These are phyloP conservation scores for Ceratobasidium sp. DNA, from an alignment of 1,284 basidiomycete species.

Conservation along the genomic window DNA sequence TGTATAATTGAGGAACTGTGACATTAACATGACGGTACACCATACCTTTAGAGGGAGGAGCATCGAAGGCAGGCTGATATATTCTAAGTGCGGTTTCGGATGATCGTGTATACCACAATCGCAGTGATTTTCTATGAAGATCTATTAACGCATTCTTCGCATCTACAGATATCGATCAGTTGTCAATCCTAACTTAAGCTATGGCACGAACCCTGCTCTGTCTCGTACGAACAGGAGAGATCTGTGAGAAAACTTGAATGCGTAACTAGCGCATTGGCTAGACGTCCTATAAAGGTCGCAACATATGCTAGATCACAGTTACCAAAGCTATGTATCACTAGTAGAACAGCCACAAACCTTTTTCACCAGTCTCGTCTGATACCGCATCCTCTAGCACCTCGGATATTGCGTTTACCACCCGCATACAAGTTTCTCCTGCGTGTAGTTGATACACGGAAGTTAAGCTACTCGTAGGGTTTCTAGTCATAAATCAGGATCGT, in stretches of 20 bases:
- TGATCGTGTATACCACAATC: slow-evolving; percentile 58
- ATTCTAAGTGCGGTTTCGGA: slow-evolving; percentile 47
- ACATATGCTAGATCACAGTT: slow-evolving; percentile 6
- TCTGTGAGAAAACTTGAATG: slow-evolving; percentile 37
- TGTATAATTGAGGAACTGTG: background rate
- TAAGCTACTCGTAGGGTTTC: slow-evolving; percentile 49
- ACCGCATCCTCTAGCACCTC: slow-evolving; percentile 34
- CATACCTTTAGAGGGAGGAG: slow-evolving; percentile 11
- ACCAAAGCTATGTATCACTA: background rate
- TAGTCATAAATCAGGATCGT: slow-evolving; percentile 31
- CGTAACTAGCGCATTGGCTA: slow-evolving; percentile 38
- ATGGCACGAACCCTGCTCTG: slow-evolving; percentile 4
- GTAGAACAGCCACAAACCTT: background rate
- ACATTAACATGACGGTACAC: background rate
- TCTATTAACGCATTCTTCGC: slow-evolving; percentile 52
- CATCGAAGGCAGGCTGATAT: slow-evolving; percentile 29
- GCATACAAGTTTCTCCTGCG: slow-evolving; percentile 48
- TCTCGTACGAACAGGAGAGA: slow-evolving; percentile 22
- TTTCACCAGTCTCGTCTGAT: slow-evolving; percentile 2
- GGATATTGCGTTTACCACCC: slow-evolving; percentile 50
- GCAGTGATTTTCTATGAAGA: slow-evolving; percentile 55
- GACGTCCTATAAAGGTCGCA: slow-evolving; percentile 40
- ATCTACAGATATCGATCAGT: slow-evolving; percentile 48
- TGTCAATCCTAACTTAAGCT: background rate
- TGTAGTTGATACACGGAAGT: slow-evolving; percentile 49